Conservation (phyloP, 371 early-diverging fungal species). For the Circinella umbellata region DNA sequence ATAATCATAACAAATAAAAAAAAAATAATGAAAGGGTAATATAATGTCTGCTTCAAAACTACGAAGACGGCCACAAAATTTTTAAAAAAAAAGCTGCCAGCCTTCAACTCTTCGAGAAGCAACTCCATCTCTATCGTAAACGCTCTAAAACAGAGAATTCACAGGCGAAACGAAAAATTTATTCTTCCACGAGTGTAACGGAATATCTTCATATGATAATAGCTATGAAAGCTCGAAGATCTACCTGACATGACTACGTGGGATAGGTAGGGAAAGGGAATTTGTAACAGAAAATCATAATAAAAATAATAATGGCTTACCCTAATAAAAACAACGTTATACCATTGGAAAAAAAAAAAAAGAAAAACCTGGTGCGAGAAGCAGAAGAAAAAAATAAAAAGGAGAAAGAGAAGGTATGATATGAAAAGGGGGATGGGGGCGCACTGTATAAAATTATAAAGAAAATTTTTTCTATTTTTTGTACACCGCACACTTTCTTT, state of each 20-base stretch:
- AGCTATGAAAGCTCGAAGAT: slow-evolving; percentile 15
- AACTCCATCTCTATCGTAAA: slow-evolving; percentile 16
- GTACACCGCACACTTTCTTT: background rate
- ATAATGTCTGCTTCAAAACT: slow-evolving; percentile 19
- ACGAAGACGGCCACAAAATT: slow-evolving; percentile 7
- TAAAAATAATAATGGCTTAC: background rate
- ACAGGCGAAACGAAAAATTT: slow-evolving; percentile 20
- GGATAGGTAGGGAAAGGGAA: background rate
- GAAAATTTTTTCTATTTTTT: background rate
- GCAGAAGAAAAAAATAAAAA: background rate
- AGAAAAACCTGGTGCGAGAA: background rate
- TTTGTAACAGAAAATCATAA: background rate
- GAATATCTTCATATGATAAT: slow-evolving; percentile 12
- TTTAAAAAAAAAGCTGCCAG: slow-evolving; percentile 15
- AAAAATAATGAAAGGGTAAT: slow-evolving; percentile 1
- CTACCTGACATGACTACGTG: slow-evolving; percentile 18
- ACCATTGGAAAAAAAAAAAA: background rate
- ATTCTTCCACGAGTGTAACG: slow-evolving; percentile 21
- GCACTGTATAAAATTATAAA: background rate
- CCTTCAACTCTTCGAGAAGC: slow-evolving; percentile 17
- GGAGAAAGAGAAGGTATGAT: too few relatives aligned
- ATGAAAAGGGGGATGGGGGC: too few relatives aligned
- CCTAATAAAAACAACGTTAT: background rate
- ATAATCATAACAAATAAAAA: background rate
- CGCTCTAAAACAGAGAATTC: slow-evolving; percentile 18